Percentiles rank a stretch among this genome's conserved stretches.
phyloP scores from a whole-genome alignment of 805 yeast genomes.

The Saturnispora sekii region DNA sequence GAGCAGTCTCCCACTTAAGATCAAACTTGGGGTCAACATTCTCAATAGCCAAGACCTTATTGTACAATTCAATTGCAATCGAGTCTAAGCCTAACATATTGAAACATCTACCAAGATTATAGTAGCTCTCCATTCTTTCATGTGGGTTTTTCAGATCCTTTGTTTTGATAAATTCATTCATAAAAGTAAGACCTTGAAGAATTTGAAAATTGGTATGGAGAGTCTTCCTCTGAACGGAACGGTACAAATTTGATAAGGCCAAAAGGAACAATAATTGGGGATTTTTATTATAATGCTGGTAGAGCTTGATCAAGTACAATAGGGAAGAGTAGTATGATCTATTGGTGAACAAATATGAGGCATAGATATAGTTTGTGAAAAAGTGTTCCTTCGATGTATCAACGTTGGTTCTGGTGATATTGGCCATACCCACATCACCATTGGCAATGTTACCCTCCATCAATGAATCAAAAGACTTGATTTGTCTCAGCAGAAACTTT shows the following conservation, averaged over 20 bases:
- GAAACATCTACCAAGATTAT: slow-evolving; percentile 76
- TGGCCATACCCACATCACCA: slow-evolving; percentile 71
- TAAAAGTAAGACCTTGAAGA: slow-evolving; percentile 73
- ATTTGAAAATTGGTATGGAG: slow-evolving; percentile 80
- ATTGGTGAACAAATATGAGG: slow-evolving; percentile 70
- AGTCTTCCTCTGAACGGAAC: slow-evolving; percentile 87
- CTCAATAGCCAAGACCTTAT: slow-evolving; percentile 48
- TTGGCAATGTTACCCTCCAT: slow-evolving; percentile 26
- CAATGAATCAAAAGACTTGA: slow-evolving; percentile 78
- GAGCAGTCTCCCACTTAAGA: slow-evolving; percentile 72
- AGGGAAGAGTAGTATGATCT: slow-evolving; percentile 76
- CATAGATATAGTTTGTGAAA: slow-evolving; percentile 55
- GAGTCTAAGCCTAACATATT: slow-evolving; percentile 73
- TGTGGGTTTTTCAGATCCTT: slow-evolving; percentile 29
- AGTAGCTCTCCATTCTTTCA: slow-evolving; percentile 68
- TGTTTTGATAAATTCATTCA: slow-evolving; percentile 57
- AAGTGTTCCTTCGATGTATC: slow-evolving; percentile 48
- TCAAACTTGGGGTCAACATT: slow-evolving; percentile 37
- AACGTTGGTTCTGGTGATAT: slow-evolving; percentile 46
- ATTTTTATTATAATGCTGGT: slow-evolving; percentile 56
- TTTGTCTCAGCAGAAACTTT: slow-evolving; percentile 79
- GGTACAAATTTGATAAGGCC: slow-evolving; percentile 75
- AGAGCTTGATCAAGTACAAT: slow-evolving; percentile 65
- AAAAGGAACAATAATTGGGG: slow-evolving; percentile 69
- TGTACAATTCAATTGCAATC: slow-evolving; percentile 66